A percentile compares a stretch with the other conserved stretches of the same genome.
phyloP scores from a whole-genome alignment of 495 filamentous ascomycete genomes.

The Aspergillus funiculosus region DNA sequence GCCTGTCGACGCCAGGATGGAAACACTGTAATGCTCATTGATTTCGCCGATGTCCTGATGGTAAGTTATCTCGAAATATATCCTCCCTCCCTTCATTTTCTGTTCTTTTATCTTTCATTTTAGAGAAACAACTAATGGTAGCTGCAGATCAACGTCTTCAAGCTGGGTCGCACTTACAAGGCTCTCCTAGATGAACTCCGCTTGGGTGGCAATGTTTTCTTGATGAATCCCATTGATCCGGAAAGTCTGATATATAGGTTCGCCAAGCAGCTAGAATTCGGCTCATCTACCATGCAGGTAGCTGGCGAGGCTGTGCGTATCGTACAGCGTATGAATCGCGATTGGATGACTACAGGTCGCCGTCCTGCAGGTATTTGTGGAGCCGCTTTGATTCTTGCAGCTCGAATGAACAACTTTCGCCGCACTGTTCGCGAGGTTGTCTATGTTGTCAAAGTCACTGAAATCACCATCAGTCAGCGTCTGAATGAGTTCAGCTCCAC shows the following conservation, averaged over 20 bases:
- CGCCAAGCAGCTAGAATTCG: constrained; percentile 84
- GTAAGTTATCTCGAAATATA: too few relatives aligned
- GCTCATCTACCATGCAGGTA: constrained; percentile 65
- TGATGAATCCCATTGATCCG: constrained; percentile 59
- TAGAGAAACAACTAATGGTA: too few relatives aligned
- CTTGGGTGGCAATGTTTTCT: constrained; percentile 43
- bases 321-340: constrained; percentile 83
- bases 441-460: constrained; percentile 91
- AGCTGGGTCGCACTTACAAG: constrained; percentile 79
- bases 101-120: too few relatives aligned
- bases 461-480: constrained; percentile 81
- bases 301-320: constrained; percentile 80
- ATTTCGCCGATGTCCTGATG: constrained; percentile 79
- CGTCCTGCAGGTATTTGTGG: constrained; percentile 91
- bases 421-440: constrained; percentile 88
- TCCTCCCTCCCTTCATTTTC: too few relatives aligned
- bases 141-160: constrained; percentile 76
- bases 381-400: constrained; percentile 87
- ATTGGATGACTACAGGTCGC: constrained; percentile 93
- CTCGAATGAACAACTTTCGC: constrained; percentile 95
- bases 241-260: constrained; percentile 88
- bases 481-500: constrained; percentile 85
- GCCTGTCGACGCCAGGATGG: constrained; percentile 65
- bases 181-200: constrained; percentile 62
- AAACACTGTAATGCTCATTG: constrained; percentile 77